Base-by-base conservation (phyloP, 495 filamentous ascomycete genomes). In the Penicillium taxi region DNA sequence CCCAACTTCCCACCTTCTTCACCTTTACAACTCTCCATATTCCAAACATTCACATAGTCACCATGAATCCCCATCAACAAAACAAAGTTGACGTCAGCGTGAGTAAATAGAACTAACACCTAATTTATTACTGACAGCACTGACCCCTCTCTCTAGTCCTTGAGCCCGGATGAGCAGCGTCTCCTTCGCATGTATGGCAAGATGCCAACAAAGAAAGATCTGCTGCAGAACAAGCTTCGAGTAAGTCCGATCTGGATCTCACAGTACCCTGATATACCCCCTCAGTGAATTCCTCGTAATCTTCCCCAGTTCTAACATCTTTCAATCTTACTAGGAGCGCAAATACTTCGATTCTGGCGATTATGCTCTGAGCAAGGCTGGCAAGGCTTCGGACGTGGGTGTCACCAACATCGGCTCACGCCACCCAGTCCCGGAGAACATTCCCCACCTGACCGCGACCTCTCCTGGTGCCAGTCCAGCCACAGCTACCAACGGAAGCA, bases 321-420 rank as follows among this genome's bases (percentile, higher is more conserved):
- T 13, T 5, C 12, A n/a, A n/a, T 15, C 14, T 9, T 9, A 6
- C 23, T 14, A 94, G 76, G 89, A 94, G 60, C 89, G 93, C 64
- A 98, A 96, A 70, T 98, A 96, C 69, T 98, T 98, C 63, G 91
- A 98, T 72, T 87, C 81, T 35, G 90, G 90, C 51, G 90, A 96
- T 66, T 96, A 96, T 47, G 93, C 91, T 54, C 82, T 96, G 66
- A 90, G 83, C 63, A 96, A 98, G 72, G 93, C 91, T 29, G 91
- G 93, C 59, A 98, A 96, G 66, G 87, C 87, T 58, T 84, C 88
- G 42, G 84, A 91, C 58, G 82, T 90, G 51, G 91, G 90, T 55
- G 86, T 93, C 22, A 91, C 90, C 58, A 82, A 78, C 56, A 85
- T 98, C 56, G 91, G 91, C 47, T 85, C 82, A 45, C 82, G 93